Conservation (phyloP, 306 rosid species). For the Quercus bicolor region DNA sequence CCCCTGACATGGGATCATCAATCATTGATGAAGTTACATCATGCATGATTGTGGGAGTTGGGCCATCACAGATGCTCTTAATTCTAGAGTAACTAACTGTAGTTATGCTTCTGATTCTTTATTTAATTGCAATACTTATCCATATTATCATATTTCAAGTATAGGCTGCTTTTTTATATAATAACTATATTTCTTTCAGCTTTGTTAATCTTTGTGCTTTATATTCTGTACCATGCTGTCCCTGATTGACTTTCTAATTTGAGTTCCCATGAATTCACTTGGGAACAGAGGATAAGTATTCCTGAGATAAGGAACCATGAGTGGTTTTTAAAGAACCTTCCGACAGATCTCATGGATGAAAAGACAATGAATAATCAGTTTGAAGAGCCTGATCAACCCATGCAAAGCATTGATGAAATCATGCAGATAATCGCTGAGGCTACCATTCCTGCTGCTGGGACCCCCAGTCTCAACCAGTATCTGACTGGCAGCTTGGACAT, state of each 20-base stretch:
- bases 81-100: no score
- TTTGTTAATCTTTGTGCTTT: neutral
- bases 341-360: constrained; percentile 75
- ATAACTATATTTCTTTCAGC: neutral
- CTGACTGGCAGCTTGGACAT: constrained; percentile 84
- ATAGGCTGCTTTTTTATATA: neutral
- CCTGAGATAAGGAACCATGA: constrained; percentile 87
- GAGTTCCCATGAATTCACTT: constrained; percentile 3
- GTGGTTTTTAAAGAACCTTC: constrained; percentile 91
- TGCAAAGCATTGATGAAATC: constrained; percentile 78
- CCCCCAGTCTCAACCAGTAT: constrained; percentile 57
- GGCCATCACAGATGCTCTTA: no score
- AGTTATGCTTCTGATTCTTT: no score
- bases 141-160: no score
- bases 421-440: constrained; percentile 90
- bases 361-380: constrained; percentile 44
- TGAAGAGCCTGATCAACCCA: constrained; percentile 88
- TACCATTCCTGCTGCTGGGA: constrained; percentile 74
- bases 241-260: constrained; percentile 17
- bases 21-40: no score
- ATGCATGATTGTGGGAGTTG: no score
- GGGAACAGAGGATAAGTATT: constrained; percentile 74
- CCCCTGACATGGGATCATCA: no score
- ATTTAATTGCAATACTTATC: no score
- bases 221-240: constrained; percentile 6